These are phyloP conservation scores for Linum usitatissimum DNA, from an alignment of 345 rosid species.

Conservation along the genomic window DNA sequence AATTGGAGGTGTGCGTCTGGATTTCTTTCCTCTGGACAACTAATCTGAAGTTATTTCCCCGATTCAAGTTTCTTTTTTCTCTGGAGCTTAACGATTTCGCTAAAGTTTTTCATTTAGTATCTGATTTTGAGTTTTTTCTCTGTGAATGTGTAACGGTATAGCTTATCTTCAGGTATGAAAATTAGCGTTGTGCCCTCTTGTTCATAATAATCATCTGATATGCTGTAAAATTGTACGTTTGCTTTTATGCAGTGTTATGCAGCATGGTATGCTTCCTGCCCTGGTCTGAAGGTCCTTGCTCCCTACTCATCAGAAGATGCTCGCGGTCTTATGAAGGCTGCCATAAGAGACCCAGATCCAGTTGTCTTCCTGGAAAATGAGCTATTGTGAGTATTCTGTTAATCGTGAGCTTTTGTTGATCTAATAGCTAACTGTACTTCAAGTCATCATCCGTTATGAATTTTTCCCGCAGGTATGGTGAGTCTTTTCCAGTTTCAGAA, in stretches of 20 bases:
- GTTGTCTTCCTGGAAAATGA: constrained; percentile 96
- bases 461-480: constrained; percentile 56
- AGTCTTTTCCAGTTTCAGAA: constrained; percentile 76
- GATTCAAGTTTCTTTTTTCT: neutral
- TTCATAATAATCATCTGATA: neutral
- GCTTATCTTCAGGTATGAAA: neutral
- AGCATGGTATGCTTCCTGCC: constrained; percentile 75
- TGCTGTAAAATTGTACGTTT: neutral
- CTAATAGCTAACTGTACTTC: neutral
- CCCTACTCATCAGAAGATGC: constrained; percentile 92
- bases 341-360: constrained; percentile 94
- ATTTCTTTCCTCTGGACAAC: too few relatives aligned
- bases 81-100: neutral
- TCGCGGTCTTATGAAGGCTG: constrained; percentile 86
- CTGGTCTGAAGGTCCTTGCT: constrained; percentile 76
- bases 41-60: neutral
- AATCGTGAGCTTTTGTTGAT: neutral
- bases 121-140: neutral
- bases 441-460: constrained; percentile 7
- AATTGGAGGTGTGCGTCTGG: neutral
- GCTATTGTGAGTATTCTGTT: constrained; percentile 48
- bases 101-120: too few relatives aligned
- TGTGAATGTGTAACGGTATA: too few relatives aligned
- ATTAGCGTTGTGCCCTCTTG: neutral
- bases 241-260: constrained; percentile 66